phyloP scores from a whole-genome alignment of 2,329 filamentous ascomycete genomes.

The Hymenoscyphus repandus region DNA sequence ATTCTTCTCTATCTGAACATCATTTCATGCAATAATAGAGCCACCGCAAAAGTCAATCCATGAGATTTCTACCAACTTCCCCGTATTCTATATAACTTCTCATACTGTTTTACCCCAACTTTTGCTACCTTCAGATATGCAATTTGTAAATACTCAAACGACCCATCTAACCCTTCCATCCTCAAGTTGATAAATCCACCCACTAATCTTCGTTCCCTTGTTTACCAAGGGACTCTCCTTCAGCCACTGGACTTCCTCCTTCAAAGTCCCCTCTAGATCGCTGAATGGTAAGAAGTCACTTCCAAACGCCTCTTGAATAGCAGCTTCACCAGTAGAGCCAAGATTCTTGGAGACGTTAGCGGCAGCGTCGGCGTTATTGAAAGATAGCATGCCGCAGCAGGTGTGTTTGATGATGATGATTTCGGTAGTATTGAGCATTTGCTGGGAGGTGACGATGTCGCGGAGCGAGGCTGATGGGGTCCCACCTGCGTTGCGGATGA shows the following conservation, averaged over 20 bases:
- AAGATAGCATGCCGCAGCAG: constrained; percentile 67
- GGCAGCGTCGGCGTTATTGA: constrained; percentile 53
- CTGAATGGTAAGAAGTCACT: constrained; percentile 40
- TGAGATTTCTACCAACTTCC: too few relatives aligned
- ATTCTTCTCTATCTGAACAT: too few relatives aligned
- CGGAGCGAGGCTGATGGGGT: constrained; percentile 65
- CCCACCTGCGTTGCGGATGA: constrained; percentile 66
- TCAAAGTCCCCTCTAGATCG: constrained; percentile 58
- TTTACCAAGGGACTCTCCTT: constrained; percentile 54
- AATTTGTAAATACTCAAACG: neutral
- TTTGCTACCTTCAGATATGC: too few relatives aligned
- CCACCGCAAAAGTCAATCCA: too few relatives aligned
- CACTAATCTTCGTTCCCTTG: constrained; percentile 55
- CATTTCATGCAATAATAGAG: too few relatives aligned
- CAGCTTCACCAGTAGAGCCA: constrained; percentile 37
- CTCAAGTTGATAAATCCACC: constrained; percentile 75
- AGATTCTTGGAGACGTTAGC: constrained; percentile 53
- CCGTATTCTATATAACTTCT: too few relatives aligned
- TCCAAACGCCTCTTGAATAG: constrained; percentile 29
- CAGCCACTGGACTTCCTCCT: constrained; percentile 60
- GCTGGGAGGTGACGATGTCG: constrained; percentile 72
- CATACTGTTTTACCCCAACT: too few relatives aligned
- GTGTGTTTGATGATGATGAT: constrained; percentile 52
- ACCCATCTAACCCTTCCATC: constrained; percentile 56
- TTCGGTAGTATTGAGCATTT: constrained; percentile 71